Evolutionary conservation across 2,329 filamentous ascomycete genomes (phyloP).

Genomic region (Fusarium clavum): DNA sequence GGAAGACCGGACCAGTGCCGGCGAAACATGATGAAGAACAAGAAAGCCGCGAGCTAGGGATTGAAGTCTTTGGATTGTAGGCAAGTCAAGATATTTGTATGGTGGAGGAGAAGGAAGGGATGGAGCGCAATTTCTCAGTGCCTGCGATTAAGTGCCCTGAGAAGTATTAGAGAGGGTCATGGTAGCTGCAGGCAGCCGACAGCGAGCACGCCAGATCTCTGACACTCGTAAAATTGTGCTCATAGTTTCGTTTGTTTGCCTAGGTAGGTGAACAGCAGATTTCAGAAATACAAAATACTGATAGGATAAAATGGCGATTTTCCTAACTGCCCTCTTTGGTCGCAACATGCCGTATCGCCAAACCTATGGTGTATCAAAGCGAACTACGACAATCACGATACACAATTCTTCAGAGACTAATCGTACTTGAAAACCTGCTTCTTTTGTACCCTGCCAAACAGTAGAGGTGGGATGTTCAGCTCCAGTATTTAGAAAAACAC

Average conservation of each 20-base stretch:
- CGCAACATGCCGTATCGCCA: neutral
- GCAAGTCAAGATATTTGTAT: neutral
- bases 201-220: neutral
- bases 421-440: neutral
- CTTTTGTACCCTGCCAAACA: conserved; percentile 18
- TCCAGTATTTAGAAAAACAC: conserved; percentile 21
- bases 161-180: neutral
- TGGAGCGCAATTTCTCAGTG: neutral
- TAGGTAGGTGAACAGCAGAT: neutral
- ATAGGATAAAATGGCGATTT: neutral
- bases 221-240: neutral
- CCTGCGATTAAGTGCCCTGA: conserved; percentile 2
- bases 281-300: neutral
- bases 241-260: neutral
- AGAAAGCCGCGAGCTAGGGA: neutral
- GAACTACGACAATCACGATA: neutral
- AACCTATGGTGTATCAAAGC: neutral
- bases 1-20: conserved; percentile 76
- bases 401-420: neutral
- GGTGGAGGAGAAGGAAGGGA: neutral
- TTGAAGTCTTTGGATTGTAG: neutral
- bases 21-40: conserved; percentile 71
- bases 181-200: conserved; percentile 30
- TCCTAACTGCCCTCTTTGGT: neutral
- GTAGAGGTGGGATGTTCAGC: conserved; percentile 38